phyloP scores from a whole-genome alignment of 306 rosid species.

The Quercus mongolica region DNA sequence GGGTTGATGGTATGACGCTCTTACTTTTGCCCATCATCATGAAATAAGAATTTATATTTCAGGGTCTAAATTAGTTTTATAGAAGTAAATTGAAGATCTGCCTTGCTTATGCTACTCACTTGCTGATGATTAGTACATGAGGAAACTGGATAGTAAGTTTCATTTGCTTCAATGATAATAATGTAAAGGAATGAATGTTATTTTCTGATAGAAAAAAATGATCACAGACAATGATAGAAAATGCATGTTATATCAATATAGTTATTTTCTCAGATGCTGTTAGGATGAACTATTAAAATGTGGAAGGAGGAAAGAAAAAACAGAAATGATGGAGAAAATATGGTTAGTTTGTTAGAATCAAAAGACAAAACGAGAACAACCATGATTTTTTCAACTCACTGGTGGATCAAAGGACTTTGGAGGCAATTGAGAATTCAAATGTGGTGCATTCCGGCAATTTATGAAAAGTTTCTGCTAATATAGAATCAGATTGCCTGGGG shows the following conservation, averaged over 20 bases:
- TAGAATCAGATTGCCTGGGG: not conserved
- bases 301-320: not conserved
- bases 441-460: not conserved
- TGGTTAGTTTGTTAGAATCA: not conserved
- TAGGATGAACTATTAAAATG: not conserved
- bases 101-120: not conserved
- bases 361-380: not conserved
- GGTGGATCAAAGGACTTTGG: not conserved
- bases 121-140: not conserved
- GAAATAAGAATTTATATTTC: not conserved
- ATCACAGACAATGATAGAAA: not conserved
- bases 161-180: not conserved
- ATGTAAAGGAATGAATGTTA: not conserved
- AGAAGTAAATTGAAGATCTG: not conserved
- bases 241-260: not conserved
- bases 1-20: conserved; percentile 19
- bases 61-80: not conserved
- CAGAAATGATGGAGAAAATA: not conserved
- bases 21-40: not conserved
- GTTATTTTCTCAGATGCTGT: not conserved
- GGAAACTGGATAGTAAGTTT: not conserved
- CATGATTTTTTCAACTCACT: not conserved
- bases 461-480: not conserved
- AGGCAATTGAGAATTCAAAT: not conserved
- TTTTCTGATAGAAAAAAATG: not conserved